Conservation (phyloP, 164 flowering plant genomes). For the Paratinospora sagittata region DNA sequence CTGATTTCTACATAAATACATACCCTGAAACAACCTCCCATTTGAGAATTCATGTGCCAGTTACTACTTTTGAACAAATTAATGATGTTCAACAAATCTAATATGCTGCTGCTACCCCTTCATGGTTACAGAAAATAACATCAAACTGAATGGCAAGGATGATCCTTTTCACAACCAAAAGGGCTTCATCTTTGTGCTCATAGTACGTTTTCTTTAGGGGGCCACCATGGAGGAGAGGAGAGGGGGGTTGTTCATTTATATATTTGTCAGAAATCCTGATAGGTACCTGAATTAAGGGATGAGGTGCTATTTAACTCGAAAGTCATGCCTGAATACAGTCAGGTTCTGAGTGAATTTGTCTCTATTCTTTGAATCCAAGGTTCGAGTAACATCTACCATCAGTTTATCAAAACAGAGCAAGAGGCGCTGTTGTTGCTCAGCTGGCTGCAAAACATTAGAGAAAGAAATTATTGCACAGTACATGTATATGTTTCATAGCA, state of each 20-base stretch:
- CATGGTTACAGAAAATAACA: background rate
- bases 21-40: background rate
- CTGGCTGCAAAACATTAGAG: slow-evolving; percentile 50
- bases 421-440: slow-evolving; percentile 77
- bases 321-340: slow-evolving; percentile 80
- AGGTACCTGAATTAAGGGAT: background rate
- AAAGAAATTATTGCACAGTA: background rate
- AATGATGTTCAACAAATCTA: background rate
- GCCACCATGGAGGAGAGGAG: background rate
- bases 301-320: slow-evolving; percentile 58
- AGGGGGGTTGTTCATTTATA: background rate
- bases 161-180: background rate
- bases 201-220: background rate
- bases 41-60: background rate
- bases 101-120: background rate
- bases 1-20: background rate
- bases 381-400: slow-evolving; percentile 76
- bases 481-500: background rate
- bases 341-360: slow-evolving; percentile 94
- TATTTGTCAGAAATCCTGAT: background rate
- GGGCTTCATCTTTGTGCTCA: background rate
- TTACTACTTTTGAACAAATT: background rate
- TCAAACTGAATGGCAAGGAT: background rate
- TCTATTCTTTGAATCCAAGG: slow-evolving; percentile 86
- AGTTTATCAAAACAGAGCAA: slow-evolving; percentile 79